Evolutionary conservation across 164 flowering plant genomes (phyloP).

Genomic region (Berberis thunbergii): DNA sequence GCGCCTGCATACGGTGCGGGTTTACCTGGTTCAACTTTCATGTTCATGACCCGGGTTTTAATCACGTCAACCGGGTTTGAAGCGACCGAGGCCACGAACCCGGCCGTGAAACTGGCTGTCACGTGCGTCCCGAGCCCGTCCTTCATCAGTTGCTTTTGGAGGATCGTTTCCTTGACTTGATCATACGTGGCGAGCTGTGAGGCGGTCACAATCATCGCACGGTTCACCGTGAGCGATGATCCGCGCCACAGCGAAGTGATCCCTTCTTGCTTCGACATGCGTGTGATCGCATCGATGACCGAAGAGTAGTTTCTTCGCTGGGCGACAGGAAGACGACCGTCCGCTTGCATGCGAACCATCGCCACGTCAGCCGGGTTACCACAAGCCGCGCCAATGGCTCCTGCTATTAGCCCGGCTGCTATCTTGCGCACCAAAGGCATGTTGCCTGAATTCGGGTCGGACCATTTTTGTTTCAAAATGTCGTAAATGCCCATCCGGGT

Average conservation of each 20-base stretch:
- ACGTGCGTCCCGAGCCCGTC: slow-evolving; percentile 89
- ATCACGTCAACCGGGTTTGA: slow-evolving; percentile 88
- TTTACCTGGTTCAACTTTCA: slow-evolving; percentile 64
- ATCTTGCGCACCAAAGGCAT: slow-evolving; percentile 55
- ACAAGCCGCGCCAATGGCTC: slow-evolving; percentile 76
- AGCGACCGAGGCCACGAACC: slow-evolving; percentile 78
- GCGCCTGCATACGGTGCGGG: slow-evolving; percentile 74
- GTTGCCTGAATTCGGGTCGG: slow-evolving; percentile 46
- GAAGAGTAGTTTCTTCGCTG: slow-evolving; percentile 76
- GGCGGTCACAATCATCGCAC: slow-evolving; percentile 91
- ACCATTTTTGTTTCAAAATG: slow-evolving; percentile 56
- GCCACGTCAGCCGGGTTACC: slow-evolving; percentile 96
- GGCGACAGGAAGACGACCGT: slow-evolving; percentile 65
- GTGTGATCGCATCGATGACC: slow-evolving; percentile 62
- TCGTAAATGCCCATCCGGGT: slow-evolving; percentile 93
- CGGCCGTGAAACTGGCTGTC: slow-evolving; percentile 78
- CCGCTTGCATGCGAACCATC: slow-evolving; percentile 96
- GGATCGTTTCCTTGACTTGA: slow-evolving; percentile 66
- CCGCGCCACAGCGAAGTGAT: slow-evolving; percentile 78
- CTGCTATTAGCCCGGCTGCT: slow-evolving; percentile 65
- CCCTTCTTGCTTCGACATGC: slow-evolving; percentile 62
- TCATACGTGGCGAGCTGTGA: slow-evolving; percentile 91
- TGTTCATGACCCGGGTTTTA: slow-evolving; percentile 88
- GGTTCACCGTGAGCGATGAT: slow-evolving; percentile 74
- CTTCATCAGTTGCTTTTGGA: slow-evolving; percentile 41